Base-by-base conservation (phyloP, 148 eudicot species). In the Suaeda aralocaspica region DNA sequence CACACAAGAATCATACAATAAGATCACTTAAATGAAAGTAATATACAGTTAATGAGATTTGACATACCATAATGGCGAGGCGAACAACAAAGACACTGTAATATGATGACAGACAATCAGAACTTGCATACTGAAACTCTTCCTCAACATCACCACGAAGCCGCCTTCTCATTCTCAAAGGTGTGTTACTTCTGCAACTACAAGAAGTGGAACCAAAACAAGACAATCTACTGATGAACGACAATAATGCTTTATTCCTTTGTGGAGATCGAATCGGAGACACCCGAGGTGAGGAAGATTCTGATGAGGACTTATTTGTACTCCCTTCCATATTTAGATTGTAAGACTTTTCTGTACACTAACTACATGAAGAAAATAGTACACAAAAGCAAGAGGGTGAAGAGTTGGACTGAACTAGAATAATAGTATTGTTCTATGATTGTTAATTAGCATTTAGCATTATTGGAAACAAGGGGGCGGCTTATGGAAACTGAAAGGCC, bases 1-100 rank as follows among this genome's bases (percentile, higher is more conserved):
- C n/a, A n/a, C n/a, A n/a, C n/a, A n/a, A n/a, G n/a, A n/a, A n/a
- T 69, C 15, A 8, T 30, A 16, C 41, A 19, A 31, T n/a, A 16
- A 25, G 56, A 22, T 31, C 6, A 30, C n/a, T 49, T 30, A 44
- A 42, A 39, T 36, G 29, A 34, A 19, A 15, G 19, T 2, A 7
- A 8, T 51, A 41, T 58, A 45, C 13, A 61, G n/a, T 12, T 46
- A 44, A 48, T 53, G 39, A 19, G 39, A 18, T 67, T 28, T 34
- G 26, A 74, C 83, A 29, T 77, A 90, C 97, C 99, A 94, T 94
- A 77, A 94, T 94, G 46, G 99, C 92, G 41, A 94, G 90, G 68
- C 99, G 99, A 76, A 89, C 99, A 26, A 87, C 96, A 69, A 91
- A 94, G 69, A 94, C 96, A 50, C 91, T 91, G 76, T 91, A 91